Evolutionary conservation across 2,329 filamentous ascomycete genomes (phyloP).

Genomic region (Neofusicoccum cordaticola): DNA sequence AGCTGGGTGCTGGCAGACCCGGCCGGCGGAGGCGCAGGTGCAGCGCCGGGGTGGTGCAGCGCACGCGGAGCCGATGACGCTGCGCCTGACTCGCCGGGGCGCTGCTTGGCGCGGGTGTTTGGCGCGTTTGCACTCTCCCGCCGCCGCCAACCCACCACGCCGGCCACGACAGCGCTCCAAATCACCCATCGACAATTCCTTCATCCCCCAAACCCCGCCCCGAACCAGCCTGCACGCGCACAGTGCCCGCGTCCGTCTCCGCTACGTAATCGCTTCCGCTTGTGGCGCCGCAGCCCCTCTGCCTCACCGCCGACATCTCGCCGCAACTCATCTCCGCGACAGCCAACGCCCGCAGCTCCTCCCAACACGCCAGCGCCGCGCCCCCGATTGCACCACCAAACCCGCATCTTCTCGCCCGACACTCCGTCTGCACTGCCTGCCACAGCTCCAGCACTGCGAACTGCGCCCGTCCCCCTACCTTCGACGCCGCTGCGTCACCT

Average conservation of each 20-base stretch:
- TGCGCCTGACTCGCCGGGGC: background rate
- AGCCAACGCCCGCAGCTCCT: conserved; percentile 12
- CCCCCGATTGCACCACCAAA: background rate
- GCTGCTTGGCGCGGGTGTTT: background rate
- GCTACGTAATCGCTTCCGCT: conserved; percentile 8
- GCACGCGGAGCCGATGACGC: background rate
- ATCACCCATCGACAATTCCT: conserved; percentile 12
- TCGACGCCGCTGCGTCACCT: conserved; percentile 2
- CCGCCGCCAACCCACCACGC: conserved; percentile 14
- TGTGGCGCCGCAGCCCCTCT: conserved; percentile 14
- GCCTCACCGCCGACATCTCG: conserved; percentile 16
- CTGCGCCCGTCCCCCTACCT: background rate
- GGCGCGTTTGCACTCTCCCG: conserved; percentile 1
- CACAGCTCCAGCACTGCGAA: conserved; percentile 4
- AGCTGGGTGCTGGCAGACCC: too few relatives aligned
- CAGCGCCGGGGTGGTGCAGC: background rate
- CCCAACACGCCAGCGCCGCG: conserved; percentile 10
- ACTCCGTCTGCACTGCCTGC: background rate
- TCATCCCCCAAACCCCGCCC: conserved; percentile 2
- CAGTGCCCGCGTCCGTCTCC: background rate
- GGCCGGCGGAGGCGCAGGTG: background rate
- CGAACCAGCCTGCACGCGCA: background rate
- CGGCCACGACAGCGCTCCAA: conserved; percentile 9
- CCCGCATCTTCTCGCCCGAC: background rate
- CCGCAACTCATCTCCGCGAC: conserved; percentile 18